These are phyloP conservation scores for Saccharomyces eubayanus DNA, from an alignment of 805 yeast species.

Conservation along the genomic window DNA sequence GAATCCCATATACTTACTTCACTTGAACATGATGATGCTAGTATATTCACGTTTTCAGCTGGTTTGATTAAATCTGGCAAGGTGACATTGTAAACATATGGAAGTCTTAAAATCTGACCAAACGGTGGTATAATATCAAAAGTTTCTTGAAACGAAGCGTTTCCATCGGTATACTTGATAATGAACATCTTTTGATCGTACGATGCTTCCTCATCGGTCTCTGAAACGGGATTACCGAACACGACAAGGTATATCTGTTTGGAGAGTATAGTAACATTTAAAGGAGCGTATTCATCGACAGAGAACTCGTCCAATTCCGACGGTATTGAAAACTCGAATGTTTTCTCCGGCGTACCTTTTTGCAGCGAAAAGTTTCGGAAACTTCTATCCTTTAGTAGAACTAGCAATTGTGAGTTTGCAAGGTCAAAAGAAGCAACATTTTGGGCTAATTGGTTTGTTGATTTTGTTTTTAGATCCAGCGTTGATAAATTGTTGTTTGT, in stretches of 20 bases:
- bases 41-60: constrained; percentile 32
- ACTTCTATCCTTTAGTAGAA: neutral
- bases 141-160: constrained; percentile 25
- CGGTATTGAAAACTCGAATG: constrained; percentile 20
- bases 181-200: constrained; percentile 26
- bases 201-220: constrained; percentile 15
- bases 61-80: constrained; percentile 36
- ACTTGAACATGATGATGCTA: constrained; percentile 57
- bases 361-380: neutral
- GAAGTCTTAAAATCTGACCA: constrained; percentile 41
- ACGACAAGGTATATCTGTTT: constrained; percentile 19
- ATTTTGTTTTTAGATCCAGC: constrained; percentile 1
- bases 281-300: constrained; percentile 27
- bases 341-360: neutral
- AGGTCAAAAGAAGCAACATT: constrained; percentile 13
- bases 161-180: constrained; percentile 5
- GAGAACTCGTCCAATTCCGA: constrained; percentile 20
- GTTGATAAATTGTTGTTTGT: constrained; percentile 2
- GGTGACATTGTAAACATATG: constrained; percentile 37
- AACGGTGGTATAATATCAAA: constrained; percentile 45
- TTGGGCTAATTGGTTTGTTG: neutral
- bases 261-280: constrained; percentile 17
- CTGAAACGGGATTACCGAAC: constrained; percentile 24
- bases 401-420: neutral
- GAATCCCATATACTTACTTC: constrained; percentile 47